Conservation (phyloP, 768 basidiomycete species). For the Crepidotus variabilis region DNA sequence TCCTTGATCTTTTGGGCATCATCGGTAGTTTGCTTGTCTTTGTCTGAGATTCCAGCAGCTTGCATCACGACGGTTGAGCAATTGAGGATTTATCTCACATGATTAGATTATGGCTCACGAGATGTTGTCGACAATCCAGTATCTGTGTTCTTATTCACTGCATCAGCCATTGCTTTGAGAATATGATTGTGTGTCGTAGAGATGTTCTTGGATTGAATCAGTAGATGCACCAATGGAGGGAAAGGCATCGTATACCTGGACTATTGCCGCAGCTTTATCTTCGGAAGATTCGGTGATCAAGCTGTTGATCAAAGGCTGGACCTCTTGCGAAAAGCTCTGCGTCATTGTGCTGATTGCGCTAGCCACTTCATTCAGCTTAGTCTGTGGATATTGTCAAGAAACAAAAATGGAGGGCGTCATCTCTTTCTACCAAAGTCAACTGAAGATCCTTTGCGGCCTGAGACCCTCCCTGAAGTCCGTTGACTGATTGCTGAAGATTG, state of each 20-base stretch:
- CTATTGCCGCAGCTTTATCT: neutral
- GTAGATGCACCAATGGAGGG: neutral
- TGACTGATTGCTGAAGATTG: neutral
- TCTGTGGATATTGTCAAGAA: neutral
- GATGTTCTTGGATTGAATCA: neutral
- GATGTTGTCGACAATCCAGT: neutral
- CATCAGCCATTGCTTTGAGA: neutral
- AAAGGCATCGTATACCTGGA: neutral
- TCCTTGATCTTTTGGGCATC: conserved; percentile 1
- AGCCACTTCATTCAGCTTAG: neutral
- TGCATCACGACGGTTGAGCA: neutral
- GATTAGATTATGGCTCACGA: neutral
- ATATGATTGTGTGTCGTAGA: neutral
- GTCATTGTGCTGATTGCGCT: neutral
- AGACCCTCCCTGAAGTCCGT: neutral
- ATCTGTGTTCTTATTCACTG: neutral
- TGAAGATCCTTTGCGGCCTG: neutral
- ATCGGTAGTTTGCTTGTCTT: neutral
- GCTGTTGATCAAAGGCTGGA: neutral
- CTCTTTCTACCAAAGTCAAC: neutral
- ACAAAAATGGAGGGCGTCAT: neutral
- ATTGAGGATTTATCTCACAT: neutral
- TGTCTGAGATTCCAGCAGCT: neutral
- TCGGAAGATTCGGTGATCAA: neutral
- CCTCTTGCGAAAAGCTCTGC: neutral